Conservation (phyloP, 2,329 filamentous ascomycete species). For the Colletotrichum sp. region DNA sequence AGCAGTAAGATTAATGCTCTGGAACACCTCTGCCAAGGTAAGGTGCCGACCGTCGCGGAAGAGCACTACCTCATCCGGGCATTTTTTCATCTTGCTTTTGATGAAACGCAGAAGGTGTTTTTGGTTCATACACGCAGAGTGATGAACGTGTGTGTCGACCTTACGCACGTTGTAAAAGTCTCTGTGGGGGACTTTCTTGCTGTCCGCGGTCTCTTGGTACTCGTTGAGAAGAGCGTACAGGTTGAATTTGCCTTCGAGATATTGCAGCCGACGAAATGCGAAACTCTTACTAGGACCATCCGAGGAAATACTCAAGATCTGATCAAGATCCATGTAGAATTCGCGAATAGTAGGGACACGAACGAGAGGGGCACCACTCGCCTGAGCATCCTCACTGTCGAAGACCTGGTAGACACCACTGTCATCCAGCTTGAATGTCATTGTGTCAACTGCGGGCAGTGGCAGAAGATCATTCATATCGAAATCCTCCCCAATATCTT, state of each 20-base stretch:
- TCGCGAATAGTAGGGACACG: constrained; percentile 91
- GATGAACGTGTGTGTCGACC: constrained; percentile 98
- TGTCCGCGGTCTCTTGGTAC: constrained; percentile 97
- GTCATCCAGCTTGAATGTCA: constrained; percentile 80
- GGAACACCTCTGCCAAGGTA: constrained; percentile 91
- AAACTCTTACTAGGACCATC: constrained; percentile 98
- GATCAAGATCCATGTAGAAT: constrained; percentile 94
- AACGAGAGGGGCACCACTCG: constrained; percentile 73
- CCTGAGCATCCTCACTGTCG: constrained; percentile 67
- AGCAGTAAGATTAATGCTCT: constrained; percentile 95
- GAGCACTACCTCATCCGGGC: constrained; percentile 89
- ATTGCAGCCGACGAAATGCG: constrained; percentile 91
- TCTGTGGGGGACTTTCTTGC: constrained; percentile 94
- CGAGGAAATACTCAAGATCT: constrained; percentile 85
- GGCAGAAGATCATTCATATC: constrained; percentile 79
- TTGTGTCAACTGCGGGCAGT: constrained; percentile 71
- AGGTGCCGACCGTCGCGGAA: constrained; percentile 91
- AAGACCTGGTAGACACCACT: constrained; percentile 94
- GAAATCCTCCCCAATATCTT: constrained; percentile 93
- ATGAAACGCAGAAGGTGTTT: constrained; percentile 98
- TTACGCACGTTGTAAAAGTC: constrained; percentile 99
- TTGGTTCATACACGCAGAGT: constrained; percentile 99
- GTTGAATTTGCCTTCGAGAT: constrained; percentile 96
- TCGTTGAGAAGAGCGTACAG: constrained; percentile 93
- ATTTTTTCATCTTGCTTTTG: constrained; percentile 99